phyloP scores from a whole-genome alignment of 2,329 filamentous ascomycete species.

The Meredithiella fracta region DNA sequence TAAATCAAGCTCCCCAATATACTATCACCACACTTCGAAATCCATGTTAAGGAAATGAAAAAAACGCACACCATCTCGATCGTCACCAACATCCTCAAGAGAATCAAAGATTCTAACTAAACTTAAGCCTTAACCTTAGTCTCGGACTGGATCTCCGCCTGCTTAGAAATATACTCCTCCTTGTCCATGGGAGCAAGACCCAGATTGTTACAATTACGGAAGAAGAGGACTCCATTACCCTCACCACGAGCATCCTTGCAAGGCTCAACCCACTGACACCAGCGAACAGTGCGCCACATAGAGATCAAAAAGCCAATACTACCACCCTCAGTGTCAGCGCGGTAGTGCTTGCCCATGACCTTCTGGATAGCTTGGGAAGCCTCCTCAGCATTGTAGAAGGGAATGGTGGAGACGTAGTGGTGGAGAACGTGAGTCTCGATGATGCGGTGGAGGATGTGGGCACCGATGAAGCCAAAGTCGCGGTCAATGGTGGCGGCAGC shows the following conservation, averaged over 20 bases:
- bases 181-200: constrained; percentile 36
- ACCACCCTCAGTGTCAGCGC: constrained; percentile 61
- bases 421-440: constrained; percentile 96
- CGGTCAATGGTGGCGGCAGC: constrained; percentile 92
- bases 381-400: constrained; percentile 80
- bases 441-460: constrained; percentile 82
- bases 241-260: constrained; percentile 65
- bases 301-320: constrained; percentile 67
- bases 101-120: neutral
- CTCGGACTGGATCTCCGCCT: neutral
- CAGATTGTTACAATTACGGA: constrained; percentile 81
- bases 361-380: constrained; percentile 85
- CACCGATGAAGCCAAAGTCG: constrained; percentile 91
- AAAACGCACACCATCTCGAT: neutral
- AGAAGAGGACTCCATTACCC: constrained; percentile 77
- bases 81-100: neutral
- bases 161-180: constrained; percentile 2
- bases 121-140: constrained; percentile 6
- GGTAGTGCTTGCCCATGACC: constrained; percentile 93
- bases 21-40: too few relatives aligned
- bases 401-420: constrained; percentile 91
- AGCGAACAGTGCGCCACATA: constrained; percentile 63
- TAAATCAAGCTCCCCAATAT: too few relatives aligned
- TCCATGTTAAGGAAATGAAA: neutral
- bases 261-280: constrained; percentile 97